A percentile compares a stretch with the other conserved stretches of the same genome.
Conservation (phyloP, 805 yeast genomes). For the Kuraishia ogatae region DNA sequence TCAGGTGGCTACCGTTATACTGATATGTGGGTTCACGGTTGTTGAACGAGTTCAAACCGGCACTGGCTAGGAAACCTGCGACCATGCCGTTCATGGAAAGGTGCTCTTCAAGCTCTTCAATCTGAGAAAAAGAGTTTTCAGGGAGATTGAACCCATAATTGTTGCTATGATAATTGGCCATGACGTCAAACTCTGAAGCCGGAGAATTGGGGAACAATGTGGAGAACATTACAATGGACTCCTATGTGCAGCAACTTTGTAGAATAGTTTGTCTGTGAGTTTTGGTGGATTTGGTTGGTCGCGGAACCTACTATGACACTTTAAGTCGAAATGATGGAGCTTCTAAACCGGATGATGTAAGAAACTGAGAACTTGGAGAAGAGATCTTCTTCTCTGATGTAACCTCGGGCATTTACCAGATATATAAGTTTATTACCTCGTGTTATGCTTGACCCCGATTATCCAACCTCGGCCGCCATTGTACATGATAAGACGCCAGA, state of each 20-base stretch:
- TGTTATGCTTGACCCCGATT: background rate
- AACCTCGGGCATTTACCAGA: background rate
- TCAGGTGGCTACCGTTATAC: background rate
- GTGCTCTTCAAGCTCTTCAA: background rate
- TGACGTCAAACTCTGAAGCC: background rate
- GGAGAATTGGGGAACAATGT: slow-evolving; percentile 2
- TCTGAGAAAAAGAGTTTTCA: background rate
- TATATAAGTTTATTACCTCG: background rate
- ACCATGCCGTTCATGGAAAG: background rate
- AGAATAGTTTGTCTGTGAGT: background rate
- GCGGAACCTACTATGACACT: no score
- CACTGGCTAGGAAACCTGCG: background rate
- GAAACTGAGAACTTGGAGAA: no score
- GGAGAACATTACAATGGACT: slow-evolving; percentile 1
- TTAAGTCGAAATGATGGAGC: no score
- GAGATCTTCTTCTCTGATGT: background rate
- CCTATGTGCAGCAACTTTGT: background rate
- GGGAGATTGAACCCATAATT: background rate
- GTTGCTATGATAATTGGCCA: background rate
- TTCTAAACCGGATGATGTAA: no score
- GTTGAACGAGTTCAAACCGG: background rate
- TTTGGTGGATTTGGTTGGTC: background rate
- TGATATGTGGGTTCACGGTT: background rate
- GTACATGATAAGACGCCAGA: background rate
- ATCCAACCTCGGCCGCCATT: background rate